phyloP scores from a whole-genome alignment of 2,329 filamentous ascomycete genomes.

The Teratosphaeria pseudoeucalypti region DNA sequence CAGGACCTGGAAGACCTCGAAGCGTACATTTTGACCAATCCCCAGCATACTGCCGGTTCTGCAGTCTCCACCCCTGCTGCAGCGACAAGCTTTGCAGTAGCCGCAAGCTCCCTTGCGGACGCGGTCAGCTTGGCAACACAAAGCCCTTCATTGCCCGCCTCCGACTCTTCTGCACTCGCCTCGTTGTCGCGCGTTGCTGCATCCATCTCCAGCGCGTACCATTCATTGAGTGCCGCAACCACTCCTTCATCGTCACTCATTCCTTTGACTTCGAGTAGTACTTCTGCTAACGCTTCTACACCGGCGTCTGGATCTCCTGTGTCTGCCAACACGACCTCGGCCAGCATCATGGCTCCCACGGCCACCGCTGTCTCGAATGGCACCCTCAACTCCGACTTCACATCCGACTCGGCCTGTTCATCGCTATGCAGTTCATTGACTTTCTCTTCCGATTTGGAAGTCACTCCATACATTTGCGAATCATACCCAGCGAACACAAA shows the following conservation, averaged over 20 bases:
- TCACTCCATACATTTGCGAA: conserved; percentile 14
- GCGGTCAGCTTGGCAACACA: background rate
- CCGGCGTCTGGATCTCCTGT: background rate
- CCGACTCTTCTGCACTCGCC: background rate
- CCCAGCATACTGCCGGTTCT: background rate
- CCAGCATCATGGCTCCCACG: conserved; percentile 1
- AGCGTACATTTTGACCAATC: background rate
- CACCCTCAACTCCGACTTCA: background rate
- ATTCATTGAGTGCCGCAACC: background rate
- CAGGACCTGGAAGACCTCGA: background rate
- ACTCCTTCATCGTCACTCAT: background rate
- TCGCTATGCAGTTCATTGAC: conserved; percentile 14
- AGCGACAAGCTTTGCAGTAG: background rate
- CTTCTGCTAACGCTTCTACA: background rate
- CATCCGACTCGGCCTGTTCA: conserved; percentile 5
- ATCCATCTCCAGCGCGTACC: background rate
- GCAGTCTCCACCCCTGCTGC: background rate
- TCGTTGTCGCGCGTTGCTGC: background rate
- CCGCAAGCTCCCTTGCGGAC: background rate
- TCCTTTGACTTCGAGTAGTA: background rate
- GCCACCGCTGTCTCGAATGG: background rate
- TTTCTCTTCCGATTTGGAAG: conserved; percentile 10
- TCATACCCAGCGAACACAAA: conserved; percentile 14
- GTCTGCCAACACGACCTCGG: background rate
- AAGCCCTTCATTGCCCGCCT: background rate